Evolutionary conservation across 2,329 filamentous ascomycete genomes (phyloP), one percentile per base, ranked within the genome.

Genomic region (Rhynchosporium secalis): DNA sequence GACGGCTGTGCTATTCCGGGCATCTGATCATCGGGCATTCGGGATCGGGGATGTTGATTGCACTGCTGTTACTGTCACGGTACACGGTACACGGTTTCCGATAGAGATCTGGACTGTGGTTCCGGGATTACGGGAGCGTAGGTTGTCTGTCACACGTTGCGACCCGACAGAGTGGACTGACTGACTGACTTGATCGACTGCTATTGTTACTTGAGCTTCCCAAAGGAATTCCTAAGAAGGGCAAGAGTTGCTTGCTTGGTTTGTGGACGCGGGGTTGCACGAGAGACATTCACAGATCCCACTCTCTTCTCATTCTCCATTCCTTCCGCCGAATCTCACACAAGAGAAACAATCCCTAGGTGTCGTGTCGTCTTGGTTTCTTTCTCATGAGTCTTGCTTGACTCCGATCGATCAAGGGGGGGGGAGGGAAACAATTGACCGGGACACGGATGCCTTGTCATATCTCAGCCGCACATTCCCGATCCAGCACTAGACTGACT

Each of bases 191-290:
- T 15, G 13, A n/a, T 45, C n/a, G 49, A 2, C 9, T 3, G 36
- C 33, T 52, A 52, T 52, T 12, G 49, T 20, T 20, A 52, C 3
- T 40, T n/a, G 38, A 52, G 51, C 51, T 54, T 52, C n/a, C 15
- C n/a, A 8, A 7, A 54, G 36, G n/a, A 13, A 20, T 54, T 41
- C 33, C 36, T 41, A 54, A 54, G 36, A 13, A 28, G 13, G 51
- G 36, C 36, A 26, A 41, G 51, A 54, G 36, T 20, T 54, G 26
- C 33, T 54, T 54, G 20, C 33, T 54, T 28, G 33, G 33, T 36
- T 1, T 8, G 33, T 20, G 38, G 28, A 20, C 1, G 26, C 33
- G n/a, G 7, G 7, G 43, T 46, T 20, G 26, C 6, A 28, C 6
- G 26, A 29, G 36, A 41, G 20, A 52, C 4, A 36, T 13, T 33